phyloP scores from a whole-genome alignment of 169 alveolate genomes.

The Plasmodium gonderi region DNA sequence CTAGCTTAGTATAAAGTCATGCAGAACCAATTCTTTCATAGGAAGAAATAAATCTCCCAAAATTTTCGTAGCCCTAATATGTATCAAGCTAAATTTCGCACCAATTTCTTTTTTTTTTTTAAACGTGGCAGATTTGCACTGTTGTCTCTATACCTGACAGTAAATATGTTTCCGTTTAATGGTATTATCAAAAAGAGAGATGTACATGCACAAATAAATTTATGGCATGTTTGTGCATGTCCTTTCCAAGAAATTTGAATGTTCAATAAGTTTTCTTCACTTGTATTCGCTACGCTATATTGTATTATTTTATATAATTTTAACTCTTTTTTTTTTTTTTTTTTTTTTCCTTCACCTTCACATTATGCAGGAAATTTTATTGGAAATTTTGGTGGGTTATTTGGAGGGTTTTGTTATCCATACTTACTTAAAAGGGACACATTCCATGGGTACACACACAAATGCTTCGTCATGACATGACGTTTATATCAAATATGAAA shows the following conservation, averaged over 20 bases:
- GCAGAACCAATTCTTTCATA: neutral
- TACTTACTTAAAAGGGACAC: slow-evolving; percentile 10
- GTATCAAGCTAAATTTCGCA: no score
- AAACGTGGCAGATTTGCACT: slow-evolving; percentile 11
- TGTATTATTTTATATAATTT: neutral
- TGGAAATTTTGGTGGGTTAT: slow-evolving; percentile 51
- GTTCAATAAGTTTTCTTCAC: neutral
- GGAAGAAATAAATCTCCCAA: no score
- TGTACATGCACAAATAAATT: neutral
- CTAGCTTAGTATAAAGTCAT: neutral
- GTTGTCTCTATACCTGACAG: slow-evolving; percentile 31
- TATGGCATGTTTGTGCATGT: neutral
- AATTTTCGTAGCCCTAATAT: no score
- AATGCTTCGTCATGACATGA: neutral
- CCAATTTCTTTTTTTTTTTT: slow-evolving; percentile 1
- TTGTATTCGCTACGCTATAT: neutral
- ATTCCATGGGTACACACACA: slow-evolving; percentile 1
- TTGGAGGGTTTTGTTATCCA: slow-evolving; percentile 46
- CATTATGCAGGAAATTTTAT: slow-evolving; percentile 32
- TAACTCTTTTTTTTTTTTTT: neutral
- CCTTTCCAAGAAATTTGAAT: neutral
- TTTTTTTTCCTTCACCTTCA: neutral
- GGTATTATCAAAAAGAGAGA: slow-evolving; percentile 19
- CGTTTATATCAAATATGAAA: neutral
- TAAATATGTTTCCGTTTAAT: slow-evolving; percentile 42